phyloP scores from a whole-genome alignment of 164 flowering plant genomes.

The Saururus chinensis region DNA sequence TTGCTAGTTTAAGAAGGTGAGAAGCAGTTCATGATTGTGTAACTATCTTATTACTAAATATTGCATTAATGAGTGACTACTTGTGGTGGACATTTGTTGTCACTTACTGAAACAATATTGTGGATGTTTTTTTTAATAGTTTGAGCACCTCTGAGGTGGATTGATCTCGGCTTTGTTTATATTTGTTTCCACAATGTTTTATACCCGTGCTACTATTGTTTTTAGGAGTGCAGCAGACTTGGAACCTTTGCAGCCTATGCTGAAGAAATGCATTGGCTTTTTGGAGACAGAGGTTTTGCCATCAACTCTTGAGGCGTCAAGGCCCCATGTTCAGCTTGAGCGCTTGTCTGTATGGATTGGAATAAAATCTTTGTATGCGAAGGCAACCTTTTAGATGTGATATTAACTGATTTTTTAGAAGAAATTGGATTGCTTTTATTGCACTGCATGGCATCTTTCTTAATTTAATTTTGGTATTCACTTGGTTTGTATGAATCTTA shows the following conservation, averaged over 20 bases:
- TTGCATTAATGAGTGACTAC: neutral
- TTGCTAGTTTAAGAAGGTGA: neutral
- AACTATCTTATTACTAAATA: neutral
- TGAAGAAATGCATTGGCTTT: slow-evolving; percentile 55
- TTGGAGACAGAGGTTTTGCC: slow-evolving; percentile 59
- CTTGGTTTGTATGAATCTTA: slow-evolving; percentile 5
- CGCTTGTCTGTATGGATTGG: slow-evolving; percentile 81
- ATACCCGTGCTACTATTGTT: too few species aligned
- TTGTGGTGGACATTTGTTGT: neutral
- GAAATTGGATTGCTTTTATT: neutral
- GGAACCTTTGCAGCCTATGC: slow-evolving; percentile 86
- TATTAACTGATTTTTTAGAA: neutral
- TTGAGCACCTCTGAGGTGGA: too few species aligned
- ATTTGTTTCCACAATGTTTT: too few species aligned
- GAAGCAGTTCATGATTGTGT: neutral
- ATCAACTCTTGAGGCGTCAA: slow-evolving; percentile 34
- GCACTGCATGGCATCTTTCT: neutral
- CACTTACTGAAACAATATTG: neutral
- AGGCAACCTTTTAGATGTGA: slow-evolving; percentile 5
- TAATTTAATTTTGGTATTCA: neutral
- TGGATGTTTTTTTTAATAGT: too few species aligned
- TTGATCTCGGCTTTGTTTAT: too few species aligned
- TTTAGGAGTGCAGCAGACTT: slow-evolving; percentile 63
- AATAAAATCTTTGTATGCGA: slow-evolving; percentile 75
- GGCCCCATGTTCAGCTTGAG: slow-evolving; percentile 77